These are phyloP conservation scores for Melastoma candidum DNA, from an alignment of 441 rosid species.

Conservation along the genomic window DNA sequence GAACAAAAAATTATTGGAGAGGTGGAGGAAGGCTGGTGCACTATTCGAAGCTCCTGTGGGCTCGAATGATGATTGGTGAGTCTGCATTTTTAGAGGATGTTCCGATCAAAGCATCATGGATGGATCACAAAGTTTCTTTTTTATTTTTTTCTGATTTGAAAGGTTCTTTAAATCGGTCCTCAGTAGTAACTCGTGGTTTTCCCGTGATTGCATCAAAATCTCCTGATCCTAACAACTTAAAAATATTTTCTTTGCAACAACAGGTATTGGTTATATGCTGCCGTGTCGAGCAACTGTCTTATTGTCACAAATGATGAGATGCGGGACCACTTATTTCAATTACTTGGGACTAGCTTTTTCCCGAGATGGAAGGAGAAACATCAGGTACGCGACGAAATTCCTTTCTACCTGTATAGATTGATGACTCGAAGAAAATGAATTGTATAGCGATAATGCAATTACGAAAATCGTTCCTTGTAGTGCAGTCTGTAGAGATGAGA, in stretches of 20 bases:
- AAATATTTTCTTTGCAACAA: constrained; percentile 13
- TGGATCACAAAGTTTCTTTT: too few relatives aligned
- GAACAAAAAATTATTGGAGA: constrained; percentile 52
- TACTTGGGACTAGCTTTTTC: constrained; percentile 78
- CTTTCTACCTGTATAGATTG: background rate
- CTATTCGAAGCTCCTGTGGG: constrained; percentile 82
- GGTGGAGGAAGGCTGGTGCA: constrained; percentile 64
- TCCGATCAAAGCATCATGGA: too few relatives aligned
- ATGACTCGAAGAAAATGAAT: background rate
- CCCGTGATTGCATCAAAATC: too few relatives aligned
- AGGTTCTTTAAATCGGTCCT: too few relatives aligned
- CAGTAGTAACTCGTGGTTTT: too few relatives aligned
- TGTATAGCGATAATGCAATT: too few relatives aligned
- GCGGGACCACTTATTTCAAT: constrained; percentile 94
- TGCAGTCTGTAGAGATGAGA: too few relatives aligned
- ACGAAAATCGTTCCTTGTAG: too few relatives aligned
- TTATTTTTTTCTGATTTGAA: too few relatives aligned
- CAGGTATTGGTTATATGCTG: constrained; percentile 93
- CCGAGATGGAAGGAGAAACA: constrained; percentile 98
- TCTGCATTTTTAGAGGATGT: background rate
- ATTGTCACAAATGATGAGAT: constrained; percentile 88
- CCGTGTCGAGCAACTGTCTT: constrained; percentile 71
- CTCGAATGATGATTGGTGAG: constrained; percentile 94
- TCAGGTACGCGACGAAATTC: constrained; percentile 39
- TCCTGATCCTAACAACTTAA: too few relatives aligned